These are phyloP conservation scores for Panicum virgatum DNA, from an alignment of 202 grass and related monocot species.

Conservation along the genomic window DNA sequence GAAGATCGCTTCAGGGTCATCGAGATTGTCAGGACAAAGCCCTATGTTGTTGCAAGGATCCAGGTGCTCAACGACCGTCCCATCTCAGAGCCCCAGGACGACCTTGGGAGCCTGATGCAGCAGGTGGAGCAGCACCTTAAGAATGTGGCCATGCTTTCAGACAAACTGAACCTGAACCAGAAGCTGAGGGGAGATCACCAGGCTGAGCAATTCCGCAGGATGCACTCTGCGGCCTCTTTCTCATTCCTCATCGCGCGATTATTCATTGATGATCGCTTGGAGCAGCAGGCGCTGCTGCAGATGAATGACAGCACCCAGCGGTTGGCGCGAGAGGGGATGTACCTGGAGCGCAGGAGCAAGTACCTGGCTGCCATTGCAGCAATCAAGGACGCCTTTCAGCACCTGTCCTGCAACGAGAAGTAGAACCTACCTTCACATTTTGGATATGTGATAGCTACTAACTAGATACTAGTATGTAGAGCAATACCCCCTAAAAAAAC, in stretches of 20 bases:
- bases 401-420: slow-evolving; percentile 49
- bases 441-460: not conserved
- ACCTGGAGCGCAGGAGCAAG: slow-evolving; percentile 63
- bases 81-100: not conserved
- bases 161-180: slow-evolving; percentile 46
- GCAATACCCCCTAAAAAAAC: no score
- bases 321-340: slow-evolving; percentile 47
- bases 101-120: slow-evolving; percentile 40
- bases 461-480: no score
- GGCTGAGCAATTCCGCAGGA: slow-evolving; percentile 10
- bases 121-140: slow-evolving; percentile 50
- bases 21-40: slow-evolving; percentile 55
- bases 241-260: slow-evolving; percentile 52
- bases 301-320: slow-evolving; percentile 48
- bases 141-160: slow-evolving; percentile 54
- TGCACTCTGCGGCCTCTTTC: slow-evolving; percentile 41
- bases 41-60: slow-evolving; percentile 61
- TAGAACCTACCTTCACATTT: not conserved
- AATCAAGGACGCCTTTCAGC: slow-evolving; percentile 60
- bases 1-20: slow-evolving; percentile 59
- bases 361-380: slow-evolving; percentile 69
- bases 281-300: slow-evolving; percentile 63
- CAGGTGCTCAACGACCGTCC: slow-evolving; percentile 36
- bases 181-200: slow-evolving; percentile 34
- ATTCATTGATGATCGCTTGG: slow-evolving; percentile 41